phyloP scores from a whole-genome alignment of 345 rosid species.

The Bretschneidera sinensis region DNA sequence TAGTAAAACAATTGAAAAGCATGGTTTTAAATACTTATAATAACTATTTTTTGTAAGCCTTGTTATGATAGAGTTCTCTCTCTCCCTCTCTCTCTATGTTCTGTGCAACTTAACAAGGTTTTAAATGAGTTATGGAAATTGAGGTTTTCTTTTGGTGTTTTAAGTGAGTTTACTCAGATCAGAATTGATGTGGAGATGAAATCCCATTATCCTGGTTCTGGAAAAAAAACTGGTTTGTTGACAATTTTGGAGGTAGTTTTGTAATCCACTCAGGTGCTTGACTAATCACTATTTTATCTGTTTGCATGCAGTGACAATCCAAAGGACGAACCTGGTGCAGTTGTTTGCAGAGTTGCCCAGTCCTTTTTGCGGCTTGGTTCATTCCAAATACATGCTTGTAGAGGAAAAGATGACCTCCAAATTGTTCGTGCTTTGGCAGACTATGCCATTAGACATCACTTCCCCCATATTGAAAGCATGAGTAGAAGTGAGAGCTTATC shows the following conservation, averaged over 20 bases:
- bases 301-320: conserved; percentile 71
- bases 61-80: no score
- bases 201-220: no score
- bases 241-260: background rate
- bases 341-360: conserved; percentile 87
- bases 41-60: no score
- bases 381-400: conserved; percentile 81
- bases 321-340: conserved; percentile 95
- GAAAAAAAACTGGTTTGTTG: background rate
- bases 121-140: no score
- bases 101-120: no score
- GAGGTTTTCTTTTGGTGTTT: no score
- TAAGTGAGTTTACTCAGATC: no score
- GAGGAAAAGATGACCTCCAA: conserved; percentile 84
- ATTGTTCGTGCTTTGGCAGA: conserved; percentile 79
- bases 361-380: conserved; percentile 93
- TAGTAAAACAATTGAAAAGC: no score
- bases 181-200: no score
- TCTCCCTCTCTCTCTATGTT: no score
- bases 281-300: background rate
- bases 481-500: conserved; percentile 76
- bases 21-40: no score
- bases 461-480: conserved; percentile 82
- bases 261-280: background rate
- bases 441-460: conserved; percentile 89